Conservation (phyloP, 2,329 filamentous ascomycete genomes). For the Colletotrichum viniferum region DNA sequence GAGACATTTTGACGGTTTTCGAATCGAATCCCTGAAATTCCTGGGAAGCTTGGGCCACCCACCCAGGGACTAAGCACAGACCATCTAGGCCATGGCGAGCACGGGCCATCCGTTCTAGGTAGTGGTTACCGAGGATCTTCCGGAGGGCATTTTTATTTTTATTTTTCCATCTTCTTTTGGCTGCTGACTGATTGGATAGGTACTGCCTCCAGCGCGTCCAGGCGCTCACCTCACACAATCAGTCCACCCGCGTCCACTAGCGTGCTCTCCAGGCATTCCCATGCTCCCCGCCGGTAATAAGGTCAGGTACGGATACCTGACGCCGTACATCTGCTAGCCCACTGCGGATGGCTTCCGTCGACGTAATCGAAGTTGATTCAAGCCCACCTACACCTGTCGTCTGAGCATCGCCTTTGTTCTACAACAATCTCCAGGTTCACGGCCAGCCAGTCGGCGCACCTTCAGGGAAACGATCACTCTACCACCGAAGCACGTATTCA, state of each 20-base stretch:
- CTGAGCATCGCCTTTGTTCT: background rate
- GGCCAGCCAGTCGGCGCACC: background rate
- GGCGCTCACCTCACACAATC: background rate
- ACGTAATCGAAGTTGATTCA: background rate
- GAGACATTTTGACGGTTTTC: background rate
- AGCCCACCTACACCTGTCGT: background rate
- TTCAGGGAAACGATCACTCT: background rate
- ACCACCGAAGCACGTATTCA: constrained; percentile 27
- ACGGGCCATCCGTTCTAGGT: background rate
- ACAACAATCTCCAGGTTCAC: background rate
- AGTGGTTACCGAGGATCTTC: constrained; percentile 1
- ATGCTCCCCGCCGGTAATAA: background rate
- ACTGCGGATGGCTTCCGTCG: background rate
- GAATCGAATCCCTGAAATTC: background rate
- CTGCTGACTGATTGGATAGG: background rate
- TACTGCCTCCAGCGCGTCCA: background rate
- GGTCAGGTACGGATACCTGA: background rate
- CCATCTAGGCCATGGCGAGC: background rate
- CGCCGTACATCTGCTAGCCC: background rate
- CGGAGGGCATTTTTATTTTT: background rate
- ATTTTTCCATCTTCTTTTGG: background rate
- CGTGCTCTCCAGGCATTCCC: background rate
- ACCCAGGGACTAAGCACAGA: background rate
- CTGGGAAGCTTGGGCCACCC: background rate
- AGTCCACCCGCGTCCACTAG: background rate